phyloP scores from a whole-genome alignment of 1,139 yeast species.

The Diutina mesorugosa region DNA sequence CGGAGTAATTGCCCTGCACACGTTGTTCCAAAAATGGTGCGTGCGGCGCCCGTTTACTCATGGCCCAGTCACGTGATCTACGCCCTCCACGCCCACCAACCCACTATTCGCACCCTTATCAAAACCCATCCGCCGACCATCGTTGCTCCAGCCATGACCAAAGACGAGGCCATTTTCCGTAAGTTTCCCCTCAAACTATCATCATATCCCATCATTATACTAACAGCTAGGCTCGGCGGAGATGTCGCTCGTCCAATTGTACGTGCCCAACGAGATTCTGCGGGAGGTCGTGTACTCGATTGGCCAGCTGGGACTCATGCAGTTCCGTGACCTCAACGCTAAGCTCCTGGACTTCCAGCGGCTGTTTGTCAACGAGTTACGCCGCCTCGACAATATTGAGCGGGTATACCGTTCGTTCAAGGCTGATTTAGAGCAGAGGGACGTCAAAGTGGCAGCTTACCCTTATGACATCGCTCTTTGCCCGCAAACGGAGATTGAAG shows the following conservation, averaged over 20 bases:
- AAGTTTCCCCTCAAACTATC: slow-evolving; percentile 11
- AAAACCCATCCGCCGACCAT: background rate
- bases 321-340: slow-evolving; percentile 58
- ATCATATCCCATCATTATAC: background rate
- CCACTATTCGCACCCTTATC: background rate
- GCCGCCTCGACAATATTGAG: slow-evolving; percentile 56
- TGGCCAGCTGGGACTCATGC: slow-evolving; percentile 52
- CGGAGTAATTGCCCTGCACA: background rate
- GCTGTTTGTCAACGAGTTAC: slow-evolving; percentile 54
- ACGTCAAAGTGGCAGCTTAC: background rate
- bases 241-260: slow-evolving; percentile 64
- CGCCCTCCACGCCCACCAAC: background rate
- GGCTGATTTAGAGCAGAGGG: background rate
- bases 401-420: slow-evolving; percentile 45
- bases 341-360: slow-evolving; percentile 63
- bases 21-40: too few relatives aligned
- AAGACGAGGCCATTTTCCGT: slow-evolving; percentile 65
- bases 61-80: background rate
- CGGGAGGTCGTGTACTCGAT: slow-evolving; percentile 53
- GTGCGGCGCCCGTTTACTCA: background rate
- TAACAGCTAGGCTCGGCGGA: slow-evolving; percentile 48
- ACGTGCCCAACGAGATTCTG: slow-evolving; percentile 59
- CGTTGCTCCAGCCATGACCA: slow-evolving; percentile 11
- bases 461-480: background rate
- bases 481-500: slow-evolving; percentile 45